Base-by-base conservation (phyloP, 768 basidiomycete genomes). In the Infundibulicybe gibba region DNA sequence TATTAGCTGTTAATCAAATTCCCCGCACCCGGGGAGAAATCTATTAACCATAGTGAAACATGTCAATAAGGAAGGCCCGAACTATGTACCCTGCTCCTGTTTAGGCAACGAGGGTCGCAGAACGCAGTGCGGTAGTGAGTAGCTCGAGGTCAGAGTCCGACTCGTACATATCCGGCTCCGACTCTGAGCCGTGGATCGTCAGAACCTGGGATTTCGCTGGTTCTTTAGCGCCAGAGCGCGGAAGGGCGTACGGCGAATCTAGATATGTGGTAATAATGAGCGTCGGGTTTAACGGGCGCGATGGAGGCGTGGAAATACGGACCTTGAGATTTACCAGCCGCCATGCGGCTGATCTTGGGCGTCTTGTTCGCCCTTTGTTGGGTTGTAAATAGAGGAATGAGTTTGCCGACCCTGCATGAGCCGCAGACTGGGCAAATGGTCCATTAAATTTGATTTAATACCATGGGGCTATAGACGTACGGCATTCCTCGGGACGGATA, bases 401-500 rank as follows among this genome's bases (percentile, higher is more conserved):
- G 72, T 44, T 62, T 72, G 6, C 87, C 86, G 39, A 63, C 68
- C 57, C 74, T 79, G 56, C 87, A 90, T 1, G 67, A 72, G 13
- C 84, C 84, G 51, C 87, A 90, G 2, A 80, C 87, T 89, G 44
- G 17, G 20, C 12, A 25, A 2, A 31, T 20, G 5, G 32, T 15
- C 17, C 14, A 14, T 44, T 14, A 15, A 19, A 39, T 17, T 15
- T 32, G 33, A 15, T 16, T 46, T 25, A 21, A 25, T 16, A 13
- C 10, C 14, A 20, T 16, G 13, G 15, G 15, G 41, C 41, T 32
- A 11, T 20, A 8, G 6, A 71, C 81, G 51, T 51, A 85, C 86
- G 70, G 45, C 78, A 80, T 69, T 82, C 76, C 30, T 81, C 75
- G 12, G 83, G 74, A 12, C 72, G 69, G 53, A 88, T 88, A 15